Percentiles rank a stretch among this genome's conserved stretches.
phyloP scores from a whole-genome alignment of 2,329 filamentous ascomycete species.

The Emergomyces africanus region DNA sequence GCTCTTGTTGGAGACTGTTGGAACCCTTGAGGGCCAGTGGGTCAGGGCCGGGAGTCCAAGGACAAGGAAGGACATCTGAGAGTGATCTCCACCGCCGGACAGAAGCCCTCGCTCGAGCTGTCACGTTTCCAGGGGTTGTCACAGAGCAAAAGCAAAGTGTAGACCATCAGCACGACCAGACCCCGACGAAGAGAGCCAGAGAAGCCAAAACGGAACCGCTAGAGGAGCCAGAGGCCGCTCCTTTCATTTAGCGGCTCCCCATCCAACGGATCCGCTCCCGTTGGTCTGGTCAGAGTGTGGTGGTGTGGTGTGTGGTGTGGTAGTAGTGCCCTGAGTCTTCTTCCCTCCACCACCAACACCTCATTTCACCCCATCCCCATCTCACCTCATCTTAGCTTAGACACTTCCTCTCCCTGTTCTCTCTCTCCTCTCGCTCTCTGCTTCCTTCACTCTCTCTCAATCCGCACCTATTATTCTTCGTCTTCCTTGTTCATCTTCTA shows the following conservation, averaged over 20 bases:
- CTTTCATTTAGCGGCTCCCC: constrained; percentile 13
- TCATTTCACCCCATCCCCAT: constrained; percentile 5
- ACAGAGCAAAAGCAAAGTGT: neutral
- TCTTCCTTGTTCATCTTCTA: constrained; percentile 7
- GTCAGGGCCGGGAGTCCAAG: neutral
- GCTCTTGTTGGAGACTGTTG: neutral
- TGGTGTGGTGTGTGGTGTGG: neutral
- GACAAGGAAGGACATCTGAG: too few relatives aligned
- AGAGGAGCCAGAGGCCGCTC: neutral
- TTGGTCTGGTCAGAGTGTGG: constrained; percentile 15
- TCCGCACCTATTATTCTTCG: constrained; percentile 11
- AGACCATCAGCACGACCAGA: neutral
- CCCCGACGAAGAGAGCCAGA: neutral
- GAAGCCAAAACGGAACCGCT: neutral
- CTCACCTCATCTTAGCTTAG: neutral
- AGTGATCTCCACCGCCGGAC: constrained; percentile 1
- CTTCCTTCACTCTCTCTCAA: constrained; percentile 9
- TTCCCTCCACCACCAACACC: neutral
- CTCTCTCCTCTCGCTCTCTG: constrained; percentile 11
- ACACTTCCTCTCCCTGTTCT: constrained; percentile 17
- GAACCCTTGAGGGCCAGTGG: neutral
- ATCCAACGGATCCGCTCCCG: constrained; percentile 25
- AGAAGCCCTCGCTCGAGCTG: neutral
- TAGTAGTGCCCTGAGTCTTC: neutral
- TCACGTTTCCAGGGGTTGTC: neutral